Conservation (phyloP, 768 basidiomycete species). For the Tylopilus felleus region DNA sequence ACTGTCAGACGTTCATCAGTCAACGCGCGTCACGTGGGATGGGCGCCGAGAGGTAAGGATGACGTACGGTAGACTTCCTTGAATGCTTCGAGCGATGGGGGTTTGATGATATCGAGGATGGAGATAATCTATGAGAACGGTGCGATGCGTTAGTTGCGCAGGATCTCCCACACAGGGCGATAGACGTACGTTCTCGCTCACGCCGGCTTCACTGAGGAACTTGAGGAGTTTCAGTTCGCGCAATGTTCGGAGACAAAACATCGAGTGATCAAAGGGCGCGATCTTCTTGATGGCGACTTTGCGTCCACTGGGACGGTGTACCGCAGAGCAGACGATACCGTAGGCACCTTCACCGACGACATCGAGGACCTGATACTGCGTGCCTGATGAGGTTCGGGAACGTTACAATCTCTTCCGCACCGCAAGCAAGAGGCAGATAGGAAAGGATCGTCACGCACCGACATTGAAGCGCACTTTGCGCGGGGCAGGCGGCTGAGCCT, state of each 20-base stretch:
- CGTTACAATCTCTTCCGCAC: neutral
- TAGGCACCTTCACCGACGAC: slow-evolving; percentile 91
- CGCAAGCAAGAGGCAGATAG: neutral
- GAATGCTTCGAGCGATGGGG: slow-evolving; percentile 74
- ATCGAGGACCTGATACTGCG: slow-evolving; percentile 81
- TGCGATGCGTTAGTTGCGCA: neutral
- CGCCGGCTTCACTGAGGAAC: slow-evolving; percentile 82
- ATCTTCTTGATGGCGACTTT: slow-evolving; percentile 98
- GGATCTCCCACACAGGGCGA: neutral
- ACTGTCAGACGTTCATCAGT: slow-evolving; percentile 40
- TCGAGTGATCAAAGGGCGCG: slow-evolving; percentile 91
- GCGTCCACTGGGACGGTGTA: slow-evolving; percentile 80
- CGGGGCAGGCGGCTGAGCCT: slow-evolving; percentile 49
- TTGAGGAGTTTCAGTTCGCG: slow-evolving; percentile 83
- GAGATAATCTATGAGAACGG: slow-evolving; percentile 65
- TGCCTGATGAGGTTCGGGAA: slow-evolving; percentile 39
- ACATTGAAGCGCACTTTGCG: slow-evolving; percentile 90
- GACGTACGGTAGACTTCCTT: slow-evolving; percentile 77
- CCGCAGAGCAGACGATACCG: slow-evolving; percentile 92
- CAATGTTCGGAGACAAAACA: slow-evolving; percentile 91
- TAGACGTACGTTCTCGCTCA: slow-evolving; percentile 74
- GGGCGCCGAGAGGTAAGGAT: neutral
- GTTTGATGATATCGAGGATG: slow-evolving; percentile 86
- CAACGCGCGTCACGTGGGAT: neutral
- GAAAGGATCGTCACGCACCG: slow-evolving; percentile 40